Evolutionary conservation across 768 basidiomycete genomes (phyloP).

Genomic region (Calocybe indica): DNA sequence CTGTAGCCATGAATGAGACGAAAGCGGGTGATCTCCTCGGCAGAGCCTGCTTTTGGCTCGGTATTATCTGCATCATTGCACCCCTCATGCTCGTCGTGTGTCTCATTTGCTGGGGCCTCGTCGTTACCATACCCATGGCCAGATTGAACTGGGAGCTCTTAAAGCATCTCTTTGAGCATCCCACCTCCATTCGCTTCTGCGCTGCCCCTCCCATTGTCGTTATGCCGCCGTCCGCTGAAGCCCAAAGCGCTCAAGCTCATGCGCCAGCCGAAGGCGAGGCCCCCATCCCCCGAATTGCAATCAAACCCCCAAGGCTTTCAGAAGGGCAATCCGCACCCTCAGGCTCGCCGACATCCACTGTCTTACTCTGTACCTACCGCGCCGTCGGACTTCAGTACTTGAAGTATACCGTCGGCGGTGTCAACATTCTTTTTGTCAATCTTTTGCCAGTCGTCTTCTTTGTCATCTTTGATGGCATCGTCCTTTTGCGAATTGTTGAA

Average conservation of each 20-base stretch:
- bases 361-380: constrained; percentile 91
- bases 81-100: constrained; percentile 88
- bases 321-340: constrained; percentile 89
- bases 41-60: constrained; percentile 75
- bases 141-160: constrained; percentile 95
- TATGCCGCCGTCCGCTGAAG: constrained; percentile 29
- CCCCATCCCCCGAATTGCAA: constrained; percentile 42
- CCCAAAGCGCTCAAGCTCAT: constrained; percentile 14
- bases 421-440: constrained; percentile 98
- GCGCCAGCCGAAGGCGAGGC: constrained; percentile 14
- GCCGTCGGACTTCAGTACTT: constrained; percentile 90
- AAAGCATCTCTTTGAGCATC: constrained; percentile 71
- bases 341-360: constrained; percentile 76
- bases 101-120: constrained; percentile 88
- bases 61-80: constrained; percentile 71
- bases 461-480: constrained; percentile 88
- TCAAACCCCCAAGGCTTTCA: constrained; percentile 69
- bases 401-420: constrained; percentile 98
- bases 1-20: constrained; percentile 24
- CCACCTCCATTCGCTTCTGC: constrained; percentile 87
- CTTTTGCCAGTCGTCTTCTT: constrained; percentile 91
- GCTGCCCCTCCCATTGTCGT: constrained; percentile 75
- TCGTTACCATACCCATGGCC: constrained; percentile 97
- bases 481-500: constrained; percentile 71
- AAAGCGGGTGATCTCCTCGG: constrained; percentile 53